Base-by-base conservation (phyloP, 192 early-diverging fungal genomes). In the Backusella luteola region DNA sequence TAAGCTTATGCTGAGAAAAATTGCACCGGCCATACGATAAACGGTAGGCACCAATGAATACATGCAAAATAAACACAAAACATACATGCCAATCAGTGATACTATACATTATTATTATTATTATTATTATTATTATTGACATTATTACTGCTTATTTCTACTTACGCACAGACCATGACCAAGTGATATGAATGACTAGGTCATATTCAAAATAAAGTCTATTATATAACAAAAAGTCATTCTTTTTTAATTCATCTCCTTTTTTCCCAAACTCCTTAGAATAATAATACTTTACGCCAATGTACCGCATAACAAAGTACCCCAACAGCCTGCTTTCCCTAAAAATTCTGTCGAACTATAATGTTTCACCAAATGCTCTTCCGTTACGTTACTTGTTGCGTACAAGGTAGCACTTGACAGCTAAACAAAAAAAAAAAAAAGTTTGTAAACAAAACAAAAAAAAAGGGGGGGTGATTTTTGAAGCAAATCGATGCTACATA, bases 1-100 rank as follows among this genome's bases (percentile, higher is more conserved):
- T 14, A 80, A 32, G 63, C 79, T 80, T 34, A 80, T 76, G 14
- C 72, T 80, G 4, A 80, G 29, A 74, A 80, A 80, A 6, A 72
- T 76, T 1, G 79, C 79, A 14, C 75, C 72, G 1, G 71, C 68
- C 23, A 73, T n/a, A 1, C 76, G 75, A 34, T 77, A 76, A 19
- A 80, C 32, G 17, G 44, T 73, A 36, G 79, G 79, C 9, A 77
- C 73, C 23, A 76, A 34, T 8, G 75, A 77, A 53, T 76, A 77
- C 75, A 80, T 75, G 21, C 35, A 46, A 12, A 80, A 80, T 36
- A 80, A 52, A 53, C 75, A 67, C 19, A 77, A 34, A 29, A 77
- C 76, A 68, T 80, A 80, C 32, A 73, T 66, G 19, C 34, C 32
- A 34, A 80, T 29, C 35, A 76, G n/a, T 0, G 34, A 41, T 3